Evolutionary conservation across 2,329 filamentous ascomycete genomes (phyloP).

Genomic region (Pseudophaeomoniella oleicola): DNA sequence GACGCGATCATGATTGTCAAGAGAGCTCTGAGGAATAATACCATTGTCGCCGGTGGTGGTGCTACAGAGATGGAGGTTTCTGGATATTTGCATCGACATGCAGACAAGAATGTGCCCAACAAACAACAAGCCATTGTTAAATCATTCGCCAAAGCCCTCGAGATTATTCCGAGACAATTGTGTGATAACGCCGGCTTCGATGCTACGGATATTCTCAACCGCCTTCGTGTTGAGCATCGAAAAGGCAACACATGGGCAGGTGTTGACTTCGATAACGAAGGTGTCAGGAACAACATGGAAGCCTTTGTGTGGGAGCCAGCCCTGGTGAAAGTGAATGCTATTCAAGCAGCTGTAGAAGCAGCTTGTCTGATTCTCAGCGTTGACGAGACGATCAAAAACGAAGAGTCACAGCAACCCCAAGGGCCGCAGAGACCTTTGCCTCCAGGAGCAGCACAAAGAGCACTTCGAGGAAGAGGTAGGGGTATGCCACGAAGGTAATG

Average conservation of each 20-base stretch:
- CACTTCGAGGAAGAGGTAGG: conserved; percentile 66
- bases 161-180: conserved; percentile 89
- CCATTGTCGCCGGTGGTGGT: conserved; percentile 88
- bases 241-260: conserved; percentile 89
- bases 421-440: conserved; percentile 62
- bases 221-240: conserved; percentile 87
- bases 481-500: conserved; percentile 73
- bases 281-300: conserved; percentile 85
- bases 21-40: conserved; percentile 87
- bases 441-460: conserved; percentile 75
- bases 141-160: conserved; percentile 90
- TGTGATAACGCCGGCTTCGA: conserved; percentile 99
- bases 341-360: conserved; percentile 90
- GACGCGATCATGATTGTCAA: conserved; percentile 99
- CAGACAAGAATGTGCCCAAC: conserved; percentile 80
- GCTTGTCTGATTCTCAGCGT: conserved; percentile 90
- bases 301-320: conserved; percentile 96
- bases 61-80: conserved; percentile 95
- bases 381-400: conserved; percentile 96
- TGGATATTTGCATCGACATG: conserved; percentile 80
- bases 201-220: conserved; percentile 93
- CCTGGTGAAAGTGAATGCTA: conserved; percentile 90
- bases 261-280: conserved; percentile 87
- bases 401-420: conserved; percentile 77
- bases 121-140: conserved; percentile 98